Conservation (phyloP, 2,329 filamentous ascomycete species). For the Exophiala bonariae region DNA sequence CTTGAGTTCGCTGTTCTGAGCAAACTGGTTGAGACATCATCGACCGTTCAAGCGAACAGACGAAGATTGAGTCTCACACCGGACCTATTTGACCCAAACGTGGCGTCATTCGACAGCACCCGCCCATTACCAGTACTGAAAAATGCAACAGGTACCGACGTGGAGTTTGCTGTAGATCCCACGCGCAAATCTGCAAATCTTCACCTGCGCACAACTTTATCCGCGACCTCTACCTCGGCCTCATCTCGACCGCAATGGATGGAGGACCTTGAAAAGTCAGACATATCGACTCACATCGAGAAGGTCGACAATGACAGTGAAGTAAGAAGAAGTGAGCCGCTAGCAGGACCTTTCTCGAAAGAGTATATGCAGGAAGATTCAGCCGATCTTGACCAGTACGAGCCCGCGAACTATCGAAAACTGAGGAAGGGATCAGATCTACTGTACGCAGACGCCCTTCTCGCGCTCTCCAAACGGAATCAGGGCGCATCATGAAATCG, state of each 20-base stretch:
- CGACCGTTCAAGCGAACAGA: too few species aligned
- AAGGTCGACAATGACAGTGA: neutral
- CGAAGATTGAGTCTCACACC: too few species aligned
- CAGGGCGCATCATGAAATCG: neutral
- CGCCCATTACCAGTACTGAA: neutral
- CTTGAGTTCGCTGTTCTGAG: slow-evolving; percentile 58
- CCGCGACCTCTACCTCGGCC: neutral
- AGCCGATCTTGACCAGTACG: slow-evolving; percentile 1
- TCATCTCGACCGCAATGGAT: slow-evolving; percentile 11
- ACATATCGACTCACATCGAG: slow-evolving; percentile 3
- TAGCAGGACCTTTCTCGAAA: neutral
- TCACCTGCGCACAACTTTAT: neutral
- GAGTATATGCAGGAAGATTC: too few species aligned
- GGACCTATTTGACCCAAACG: too few species aligned
- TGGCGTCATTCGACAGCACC: too few species aligned
- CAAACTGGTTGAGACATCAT: slow-evolving; percentile 34
- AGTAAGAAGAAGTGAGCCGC: slow-evolving; percentile 1
- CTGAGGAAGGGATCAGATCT: slow-evolving; percentile 10
- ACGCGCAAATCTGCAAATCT: neutral
- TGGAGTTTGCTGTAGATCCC: slow-evolving; percentile 2
- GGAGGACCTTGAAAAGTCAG: slow-evolving; percentile 7
- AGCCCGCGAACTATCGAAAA: neutral
- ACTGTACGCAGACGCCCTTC: slow-evolving; percentile 12
- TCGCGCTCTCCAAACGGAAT: slow-evolving; percentile 3
- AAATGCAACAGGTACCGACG: neutral